Conservation (phyloP, 768 basidiomycete genomes). For the Trametes cingulata region DNA sequence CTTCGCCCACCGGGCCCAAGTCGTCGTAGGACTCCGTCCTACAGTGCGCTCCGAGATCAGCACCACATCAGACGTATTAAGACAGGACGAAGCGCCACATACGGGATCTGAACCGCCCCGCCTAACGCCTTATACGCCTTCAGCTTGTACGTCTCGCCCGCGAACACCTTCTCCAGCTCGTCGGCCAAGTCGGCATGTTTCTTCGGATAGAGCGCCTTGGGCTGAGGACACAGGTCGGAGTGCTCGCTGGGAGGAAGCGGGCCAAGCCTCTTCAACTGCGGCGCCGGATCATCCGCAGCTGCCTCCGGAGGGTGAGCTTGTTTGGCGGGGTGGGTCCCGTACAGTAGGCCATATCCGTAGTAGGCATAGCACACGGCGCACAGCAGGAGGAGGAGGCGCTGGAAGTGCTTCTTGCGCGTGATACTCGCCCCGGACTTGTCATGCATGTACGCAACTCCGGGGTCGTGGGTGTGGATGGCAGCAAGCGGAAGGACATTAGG, state of each 20-base stretch:
- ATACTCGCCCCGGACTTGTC: no score
- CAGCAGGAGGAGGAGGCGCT: conserved; percentile 4
- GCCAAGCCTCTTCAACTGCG: neutral
- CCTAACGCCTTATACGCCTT: conserved; percentile 23
- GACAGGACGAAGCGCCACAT: conserved; percentile 16
- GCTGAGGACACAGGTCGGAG: conserved; percentile 39
- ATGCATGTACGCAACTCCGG: no score
- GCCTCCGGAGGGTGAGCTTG: no score
- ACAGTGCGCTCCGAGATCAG: neutral
- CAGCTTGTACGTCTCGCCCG: conserved; percentile 36
- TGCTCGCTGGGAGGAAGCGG: neutral
- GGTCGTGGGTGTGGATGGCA: neutral
- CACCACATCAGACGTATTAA: neutral
- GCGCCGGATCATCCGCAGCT: neutral
- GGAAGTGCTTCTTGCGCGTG: neutral
- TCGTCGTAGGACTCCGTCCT: conserved; percentile 55
- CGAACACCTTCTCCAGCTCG: conserved; percentile 32
- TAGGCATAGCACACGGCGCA: conserved; percentile 1
- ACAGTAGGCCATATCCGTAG: neutral
- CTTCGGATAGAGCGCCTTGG: conserved; percentile 27
- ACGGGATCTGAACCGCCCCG: conserved; percentile 38
- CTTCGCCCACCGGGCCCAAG: conserved; percentile 46
- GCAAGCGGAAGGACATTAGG: no score
- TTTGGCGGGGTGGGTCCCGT: neutral
- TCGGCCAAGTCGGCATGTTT: conserved; percentile 35